These are phyloP conservation scores for Zizania latifolia DNA, from an alignment of 176 grass and related monocot species.

Conservation along the genomic window DNA sequence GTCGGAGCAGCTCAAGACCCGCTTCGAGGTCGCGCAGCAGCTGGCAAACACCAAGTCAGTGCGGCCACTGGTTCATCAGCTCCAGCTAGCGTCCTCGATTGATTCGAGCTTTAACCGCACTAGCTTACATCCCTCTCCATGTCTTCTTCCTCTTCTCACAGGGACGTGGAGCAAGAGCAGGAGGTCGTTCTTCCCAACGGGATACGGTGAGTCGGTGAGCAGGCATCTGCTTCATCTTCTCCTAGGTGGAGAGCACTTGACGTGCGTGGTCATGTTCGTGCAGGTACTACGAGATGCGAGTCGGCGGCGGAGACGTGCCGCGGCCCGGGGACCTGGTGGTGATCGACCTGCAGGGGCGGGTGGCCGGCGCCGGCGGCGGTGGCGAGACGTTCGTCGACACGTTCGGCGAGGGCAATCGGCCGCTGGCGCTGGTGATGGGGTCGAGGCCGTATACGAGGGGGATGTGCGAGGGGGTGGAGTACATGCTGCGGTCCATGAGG, in stretches of 20 bases:
- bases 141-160: background rate
- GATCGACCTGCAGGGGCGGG: slow-evolving; percentile 78
- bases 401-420: slow-evolving; percentile 63
- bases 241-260: no score
- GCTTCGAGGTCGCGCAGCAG: slow-evolving; percentile 86
- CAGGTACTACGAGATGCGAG: slow-evolving; percentile 78
- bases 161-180: slow-evolving; percentile 65
- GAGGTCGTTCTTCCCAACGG: slow-evolving; percentile 87
- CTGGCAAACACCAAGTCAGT: slow-evolving; percentile 88
- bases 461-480: slow-evolving; percentile 87
- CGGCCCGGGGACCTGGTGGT: slow-evolving; percentile 73
- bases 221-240: background rate
- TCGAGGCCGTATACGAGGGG: slow-evolving; percentile 91
- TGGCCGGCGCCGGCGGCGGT: slow-evolving; percentile 31
- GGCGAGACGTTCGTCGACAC: slow-evolving; percentile 70
- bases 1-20: slow-evolving; percentile 97
- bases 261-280: background rate
- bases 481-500: slow-evolving; percentile 60
- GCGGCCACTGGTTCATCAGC: background rate
- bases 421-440: slow-evolving; percentile 80
- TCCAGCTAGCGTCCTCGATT: background rate
- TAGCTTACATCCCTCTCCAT: background rate
- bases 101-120: background rate
- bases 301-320: slow-evolving; percentile 66
- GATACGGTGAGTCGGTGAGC: slow-evolving; percentile 61